phyloP scores from a whole-genome alignment of 1,284 basidiomycete genomes.

The Lentinula novae-zelandiae region DNA sequence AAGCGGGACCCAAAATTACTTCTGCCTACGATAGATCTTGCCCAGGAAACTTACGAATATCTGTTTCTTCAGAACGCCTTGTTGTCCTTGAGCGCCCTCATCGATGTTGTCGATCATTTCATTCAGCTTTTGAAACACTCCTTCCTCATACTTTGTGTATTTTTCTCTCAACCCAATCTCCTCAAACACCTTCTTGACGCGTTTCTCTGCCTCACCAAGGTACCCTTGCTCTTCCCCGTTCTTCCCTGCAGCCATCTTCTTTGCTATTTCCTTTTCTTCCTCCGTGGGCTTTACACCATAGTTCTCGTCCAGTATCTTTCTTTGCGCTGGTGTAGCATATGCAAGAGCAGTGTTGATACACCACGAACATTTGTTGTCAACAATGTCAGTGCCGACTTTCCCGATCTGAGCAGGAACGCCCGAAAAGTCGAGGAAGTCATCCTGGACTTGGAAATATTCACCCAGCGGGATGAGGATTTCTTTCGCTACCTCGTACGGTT shows the following conservation, averaged over 20 bases:
- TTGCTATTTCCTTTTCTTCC: conserved; percentile 24
- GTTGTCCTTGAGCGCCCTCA: conserved; percentile 35
- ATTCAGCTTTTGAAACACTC: conserved; percentile 66
- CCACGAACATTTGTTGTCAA: conserved; percentile 99
- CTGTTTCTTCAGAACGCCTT: conserved; percentile 67
- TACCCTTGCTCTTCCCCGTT: conserved; percentile 16
- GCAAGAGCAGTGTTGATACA: conserved; percentile 88
- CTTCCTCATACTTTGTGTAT: conserved; percentile 80
- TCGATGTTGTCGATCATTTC: conserved; percentile 68
- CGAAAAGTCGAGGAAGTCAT: conserved; percentile 95
- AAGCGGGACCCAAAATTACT: background rate
- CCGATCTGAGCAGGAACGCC: conserved; percentile 91
- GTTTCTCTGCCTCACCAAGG: conserved; percentile 38
- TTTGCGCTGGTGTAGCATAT: conserved; percentile 53
- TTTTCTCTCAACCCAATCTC: conserved; percentile 67
- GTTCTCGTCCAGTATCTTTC: conserved; percentile 64
- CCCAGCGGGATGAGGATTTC: conserved; percentile 91
- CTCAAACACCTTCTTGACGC: conserved; percentile 78
- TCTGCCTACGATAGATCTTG: conserved; percentile 88
- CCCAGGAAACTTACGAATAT: conserved; percentile 84
- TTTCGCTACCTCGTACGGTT: conserved; percentile 77
- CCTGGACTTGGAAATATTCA: conserved; percentile 99
- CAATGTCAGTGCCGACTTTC: conserved; percentile 96
- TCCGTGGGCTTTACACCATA: conserved; percentile 81
- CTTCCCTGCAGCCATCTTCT: conserved; percentile 3